A percentile compares a stretch with the other conserved stretches of the same genome.
phyloP scores from a whole-genome alignment of 2,329 filamentous ascomycete genomes.

The Neofusicoccum sp. region DNA sequence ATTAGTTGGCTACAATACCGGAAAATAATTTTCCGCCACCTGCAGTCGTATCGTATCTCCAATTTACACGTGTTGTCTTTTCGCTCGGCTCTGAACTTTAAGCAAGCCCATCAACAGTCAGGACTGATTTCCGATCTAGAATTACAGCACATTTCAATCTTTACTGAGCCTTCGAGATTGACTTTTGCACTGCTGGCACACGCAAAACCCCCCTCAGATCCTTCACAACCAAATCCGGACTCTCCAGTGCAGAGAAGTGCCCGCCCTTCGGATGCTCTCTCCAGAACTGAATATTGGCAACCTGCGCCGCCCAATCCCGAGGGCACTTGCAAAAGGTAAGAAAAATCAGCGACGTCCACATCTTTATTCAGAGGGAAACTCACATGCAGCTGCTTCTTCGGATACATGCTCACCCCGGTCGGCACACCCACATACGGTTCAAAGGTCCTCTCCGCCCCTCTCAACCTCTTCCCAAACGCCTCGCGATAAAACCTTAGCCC shows the following conservation, averaged over 20 bases:
- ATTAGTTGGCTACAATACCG: too few relatives aligned
- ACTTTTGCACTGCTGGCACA: background rate
- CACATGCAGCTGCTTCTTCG: background rate
- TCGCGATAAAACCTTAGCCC: background rate
- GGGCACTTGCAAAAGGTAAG: background rate
- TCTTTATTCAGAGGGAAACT: background rate
- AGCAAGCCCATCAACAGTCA: too few relatives aligned
- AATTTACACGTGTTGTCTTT: too few relatives aligned
- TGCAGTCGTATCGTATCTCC: too few relatives aligned
- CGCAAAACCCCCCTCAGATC: background rate
- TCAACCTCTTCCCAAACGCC: too few relatives aligned
- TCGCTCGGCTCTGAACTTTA: too few relatives aligned
- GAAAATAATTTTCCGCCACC: too few relatives aligned
- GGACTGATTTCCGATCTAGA: too few relatives aligned
- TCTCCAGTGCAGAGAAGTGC: background rate
- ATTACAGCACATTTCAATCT: too few relatives aligned
- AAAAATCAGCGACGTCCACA: background rate
- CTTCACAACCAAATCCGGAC: background rate
- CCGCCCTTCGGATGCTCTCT: background rate
- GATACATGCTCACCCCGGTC: background rate
- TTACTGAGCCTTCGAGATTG: background rate
- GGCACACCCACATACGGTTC: background rate
- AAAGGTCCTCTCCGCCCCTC: background rate
- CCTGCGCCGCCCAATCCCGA: background rate
- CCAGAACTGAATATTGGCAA: background rate